Base-by-base conservation (phyloP, 441 rosid genomes). In the Daphne laureola region DNA sequence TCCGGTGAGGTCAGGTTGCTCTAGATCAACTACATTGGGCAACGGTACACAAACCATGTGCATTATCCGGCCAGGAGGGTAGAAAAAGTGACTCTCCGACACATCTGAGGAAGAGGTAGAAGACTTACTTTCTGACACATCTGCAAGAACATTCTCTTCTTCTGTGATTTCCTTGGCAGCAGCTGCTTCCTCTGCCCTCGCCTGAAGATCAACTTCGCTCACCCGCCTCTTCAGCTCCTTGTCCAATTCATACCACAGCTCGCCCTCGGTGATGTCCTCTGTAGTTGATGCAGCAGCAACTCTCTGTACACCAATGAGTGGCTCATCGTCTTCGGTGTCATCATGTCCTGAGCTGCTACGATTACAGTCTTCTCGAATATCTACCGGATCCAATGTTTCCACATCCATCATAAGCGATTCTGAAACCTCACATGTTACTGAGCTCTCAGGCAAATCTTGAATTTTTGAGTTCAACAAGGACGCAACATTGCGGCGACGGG, bases 51-150 rank as follows among this genome's bases (percentile, higher is more conserved):
- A 63, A 49, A 93, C 87, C 38, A 90, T 80, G 66, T 87, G 98
- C 90, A 83, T 80, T 61, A 85, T 85, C 69, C 76, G 78, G 55
- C 98, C 97, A 0, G 98, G 95, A 4, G 95, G 96, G 52, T 87
- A 90, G 64, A 93, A 90, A 44, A 65, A 82, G 53, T 74, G 89
- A 72, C 60, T 78, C 58, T 93, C 96, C n/a, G 65, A 51, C 8
- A 75, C 61, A 43, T 83, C 90, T 0, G 60, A 53, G 0, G 83
- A 54, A 40, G 82, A 57, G 17, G 59, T 45, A 1, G 77, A 53
- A 40, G 45, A 67, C 65, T 63, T 73, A 51, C 64, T 59, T 64
- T 77, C 93, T 2, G 64, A 66, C 4, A 74, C 66, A 25, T 77
- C 76, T 0, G 71, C 79, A 8, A 87, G 57, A 36, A 53, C 77